Percentiles rank a stretch among this genome's conserved stretches.
phyloP scores from a whole-genome alignment of 495 filamentous ascomycete species.

The Margaritispora aquatica region DNA sequence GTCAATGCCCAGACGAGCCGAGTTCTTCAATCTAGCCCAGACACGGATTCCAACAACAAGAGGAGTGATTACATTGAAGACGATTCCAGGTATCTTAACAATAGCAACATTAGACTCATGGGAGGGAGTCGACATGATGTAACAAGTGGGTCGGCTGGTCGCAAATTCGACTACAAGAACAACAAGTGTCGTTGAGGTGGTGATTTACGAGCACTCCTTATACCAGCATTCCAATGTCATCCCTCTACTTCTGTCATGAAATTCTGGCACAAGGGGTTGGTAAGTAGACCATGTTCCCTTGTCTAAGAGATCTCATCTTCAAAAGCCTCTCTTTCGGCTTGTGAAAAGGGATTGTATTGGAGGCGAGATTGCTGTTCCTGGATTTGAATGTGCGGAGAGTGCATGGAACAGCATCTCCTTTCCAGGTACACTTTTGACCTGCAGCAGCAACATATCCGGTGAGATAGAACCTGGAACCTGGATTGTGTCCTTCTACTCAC shows the following conservation, averaged over 20 bases:
- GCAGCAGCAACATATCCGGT: not conserved
- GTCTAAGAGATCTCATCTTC: not conserved
- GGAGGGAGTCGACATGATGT: not conserved
- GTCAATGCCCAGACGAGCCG: not conserved
- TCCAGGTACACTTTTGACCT: not conserved
- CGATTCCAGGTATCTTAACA: not conserved
- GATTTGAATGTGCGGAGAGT: not conserved
- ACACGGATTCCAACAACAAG: not conserved
- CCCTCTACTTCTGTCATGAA: not conserved
- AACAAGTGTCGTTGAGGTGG: not conserved
- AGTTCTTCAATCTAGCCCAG: not conserved
- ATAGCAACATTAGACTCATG: not conserved
- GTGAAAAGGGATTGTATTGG: too few relatives aligned
- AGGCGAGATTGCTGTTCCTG: not conserved
- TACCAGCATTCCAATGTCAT: not conserved
- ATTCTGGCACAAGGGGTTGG: not conserved
- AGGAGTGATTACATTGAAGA: constrained; percentile 2
- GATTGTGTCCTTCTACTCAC: not conserved
- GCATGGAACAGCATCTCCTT: not conserved
- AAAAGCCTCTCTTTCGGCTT: not conserved
- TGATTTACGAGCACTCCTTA: not conserved
- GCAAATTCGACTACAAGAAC: not conserved
- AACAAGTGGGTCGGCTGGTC: not conserved
- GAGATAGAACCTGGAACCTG: not conserved
- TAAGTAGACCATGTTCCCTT: too few relatives aligned